Conservation (phyloP, 116 monocot genomes). For the Cymodocea nodosa region DNA sequence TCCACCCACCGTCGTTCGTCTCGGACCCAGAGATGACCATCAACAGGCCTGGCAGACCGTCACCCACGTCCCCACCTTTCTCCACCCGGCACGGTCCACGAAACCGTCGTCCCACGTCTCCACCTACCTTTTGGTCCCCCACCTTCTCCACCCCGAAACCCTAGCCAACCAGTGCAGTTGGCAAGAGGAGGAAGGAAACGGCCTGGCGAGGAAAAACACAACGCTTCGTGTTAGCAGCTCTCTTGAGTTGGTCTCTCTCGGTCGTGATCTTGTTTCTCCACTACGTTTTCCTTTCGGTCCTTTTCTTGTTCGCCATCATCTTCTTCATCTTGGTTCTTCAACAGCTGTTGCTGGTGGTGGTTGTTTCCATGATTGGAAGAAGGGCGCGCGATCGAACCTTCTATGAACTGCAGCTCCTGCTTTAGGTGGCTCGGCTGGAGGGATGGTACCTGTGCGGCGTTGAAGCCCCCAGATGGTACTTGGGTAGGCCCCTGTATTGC, state of each 20-base stretch:
- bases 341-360: not conserved
- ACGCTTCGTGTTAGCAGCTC: not conserved
- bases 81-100: too few relatives aligned
- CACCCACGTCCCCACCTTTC: too few relatives aligned
- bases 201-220: not conserved
- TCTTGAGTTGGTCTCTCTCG: not conserved
- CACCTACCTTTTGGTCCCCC: too few relatives aligned
- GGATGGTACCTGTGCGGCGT: not conserved
- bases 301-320: not conserved
- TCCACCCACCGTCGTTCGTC: too few relatives aligned
- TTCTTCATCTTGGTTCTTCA: not conserved
- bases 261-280: not conserved
- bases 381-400: not conserved
- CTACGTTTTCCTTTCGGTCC: not conserved
- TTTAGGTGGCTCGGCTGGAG: not conserved
- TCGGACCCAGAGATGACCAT: too few relatives aligned
- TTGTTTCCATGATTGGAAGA: too few relatives aligned
- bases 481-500: not conserved
- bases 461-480: not conserved
- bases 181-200: too few relatives aligned
- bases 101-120: too few relatives aligned
- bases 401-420: conserved; percentile 19
- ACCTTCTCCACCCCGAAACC: too few relatives aligned
- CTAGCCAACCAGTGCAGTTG: too few relatives aligned
- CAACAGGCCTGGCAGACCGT: too few relatives aligned